phyloP scores from a whole-genome alignment of 257 asterid species.

The Cynanchum wilfordii region DNA sequence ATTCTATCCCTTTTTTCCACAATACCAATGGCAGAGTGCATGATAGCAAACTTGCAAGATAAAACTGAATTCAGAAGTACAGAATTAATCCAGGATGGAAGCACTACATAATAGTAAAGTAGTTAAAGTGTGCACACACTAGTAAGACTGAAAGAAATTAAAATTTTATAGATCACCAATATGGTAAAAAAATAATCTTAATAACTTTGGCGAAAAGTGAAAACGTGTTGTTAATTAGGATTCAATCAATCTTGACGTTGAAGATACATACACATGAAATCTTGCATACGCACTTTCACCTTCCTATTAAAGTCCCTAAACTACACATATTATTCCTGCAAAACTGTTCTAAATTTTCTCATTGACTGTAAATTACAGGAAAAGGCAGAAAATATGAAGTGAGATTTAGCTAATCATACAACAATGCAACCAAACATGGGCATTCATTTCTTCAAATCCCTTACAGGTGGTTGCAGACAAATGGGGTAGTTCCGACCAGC shows the following conservation, averaged over 20 bases:
- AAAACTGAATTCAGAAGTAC: not conserved
- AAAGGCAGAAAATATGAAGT: slow-evolving; percentile 39
- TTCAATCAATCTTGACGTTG: slow-evolving; percentile 57
- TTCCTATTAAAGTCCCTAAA: slow-evolving; percentile 47
- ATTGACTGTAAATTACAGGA: slow-evolving; percentile 69
- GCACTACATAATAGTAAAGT: slow-evolving; percentile 3
- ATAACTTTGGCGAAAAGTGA: slow-evolving; percentile 25
- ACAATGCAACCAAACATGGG: slow-evolving; percentile 50
- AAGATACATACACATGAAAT: slow-evolving; percentile 58
- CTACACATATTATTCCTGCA: slow-evolving; percentile 83
- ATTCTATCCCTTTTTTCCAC: not conserved
- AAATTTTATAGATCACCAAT: slow-evolving; percentile 13
- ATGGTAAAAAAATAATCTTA: slow-evolving; percentile 8
- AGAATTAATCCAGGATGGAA: not conserved
- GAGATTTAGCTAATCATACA: slow-evolving; percentile 76
- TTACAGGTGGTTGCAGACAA: slow-evolving; percentile 36
- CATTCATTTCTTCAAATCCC: slow-evolving; percentile 35
- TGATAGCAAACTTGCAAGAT: slow-evolving; percentile 4
- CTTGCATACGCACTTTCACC: slow-evolving; percentile 57
- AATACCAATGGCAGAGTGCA: not conserved
- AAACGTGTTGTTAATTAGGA: slow-evolving; percentile 48
- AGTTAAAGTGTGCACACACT: not conserved
- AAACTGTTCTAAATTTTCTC: slow-evolving; percentile 75
- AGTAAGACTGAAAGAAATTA: slow-evolving; percentile 14
- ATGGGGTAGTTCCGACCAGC: slow-evolving; percentile 25